These are phyloP conservation scores for Neurospora sp. DNA, from an alignment of 495 filamentous ascomycete genomes.

Conservation along the genomic window DNA sequence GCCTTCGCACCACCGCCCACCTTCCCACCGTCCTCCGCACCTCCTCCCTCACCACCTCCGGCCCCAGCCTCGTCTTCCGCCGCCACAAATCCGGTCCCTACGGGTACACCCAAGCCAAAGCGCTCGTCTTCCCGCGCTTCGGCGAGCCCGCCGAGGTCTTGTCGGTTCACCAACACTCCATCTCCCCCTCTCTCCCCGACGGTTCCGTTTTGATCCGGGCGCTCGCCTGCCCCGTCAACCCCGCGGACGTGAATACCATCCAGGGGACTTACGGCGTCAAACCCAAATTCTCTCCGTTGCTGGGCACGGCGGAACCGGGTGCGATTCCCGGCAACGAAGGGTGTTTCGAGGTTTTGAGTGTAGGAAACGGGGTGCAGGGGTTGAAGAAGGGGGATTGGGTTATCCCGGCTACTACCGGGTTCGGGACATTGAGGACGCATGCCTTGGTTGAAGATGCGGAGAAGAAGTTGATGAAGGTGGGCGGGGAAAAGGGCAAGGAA, in stretches of 20 bases:
- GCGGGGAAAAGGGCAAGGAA: constrained; percentile 33
- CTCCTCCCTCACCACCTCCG: background rate
- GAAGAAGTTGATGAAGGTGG: constrained; percentile 53
- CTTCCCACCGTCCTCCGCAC: background rate
- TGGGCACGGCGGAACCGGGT: constrained; percentile 64
- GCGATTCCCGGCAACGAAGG: constrained; percentile 71
- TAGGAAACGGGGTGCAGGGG: constrained; percentile 46
- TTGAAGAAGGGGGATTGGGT: constrained; percentile 74
- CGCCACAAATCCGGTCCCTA: constrained; percentile 51
- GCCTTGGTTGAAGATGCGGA: constrained; percentile 53
- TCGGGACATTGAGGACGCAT: constrained; percentile 92
- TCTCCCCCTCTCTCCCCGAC: constrained; percentile 67
- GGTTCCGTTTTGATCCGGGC: constrained; percentile 54
- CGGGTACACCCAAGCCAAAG: constrained; percentile 94
- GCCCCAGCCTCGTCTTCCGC: background rate
- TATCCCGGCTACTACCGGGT: constrained; percentile 66
- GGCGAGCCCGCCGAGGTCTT: constrained; percentile 81
- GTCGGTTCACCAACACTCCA: constrained; percentile 69
- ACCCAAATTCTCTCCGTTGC: constrained; percentile 58
- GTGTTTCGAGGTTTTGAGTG: constrained; percentile 70
- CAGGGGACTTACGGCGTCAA: constrained; percentile 92
- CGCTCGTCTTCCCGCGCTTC: constrained; percentile 73
- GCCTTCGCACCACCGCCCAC: background rate
- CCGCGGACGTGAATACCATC: constrained; percentile 87
- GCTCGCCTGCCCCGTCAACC: constrained; percentile 87